Conservation (phyloP, 2,329 filamentous ascomycete genomes). For the Pyricularia sp. region DNA sequence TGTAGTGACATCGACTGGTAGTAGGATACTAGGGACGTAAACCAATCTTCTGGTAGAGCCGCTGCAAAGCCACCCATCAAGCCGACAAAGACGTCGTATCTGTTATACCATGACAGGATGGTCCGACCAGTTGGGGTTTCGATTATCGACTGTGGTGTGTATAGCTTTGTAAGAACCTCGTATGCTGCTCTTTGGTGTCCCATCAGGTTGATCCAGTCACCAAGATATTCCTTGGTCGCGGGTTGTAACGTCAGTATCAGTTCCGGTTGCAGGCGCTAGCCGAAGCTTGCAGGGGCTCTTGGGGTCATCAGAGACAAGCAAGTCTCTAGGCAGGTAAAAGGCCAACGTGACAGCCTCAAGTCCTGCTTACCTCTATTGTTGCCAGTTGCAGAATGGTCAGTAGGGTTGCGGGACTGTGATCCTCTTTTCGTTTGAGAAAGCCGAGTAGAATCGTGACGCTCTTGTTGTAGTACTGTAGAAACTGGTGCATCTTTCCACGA, state of each 20-base stretch:
- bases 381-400: slow-evolving; percentile 86
- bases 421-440: slow-evolving; percentile 61
- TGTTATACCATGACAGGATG: slow-evolving; percentile 79
- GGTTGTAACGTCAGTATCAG: slow-evolving; percentile 8
- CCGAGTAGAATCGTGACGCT: slow-evolving; percentile 70
- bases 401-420: slow-evolving; percentile 64
- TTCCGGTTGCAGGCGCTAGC: background rate
- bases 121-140: slow-evolving; percentile 61
- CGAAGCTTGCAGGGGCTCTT: background rate
- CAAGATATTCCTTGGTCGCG: slow-evolving; percentile 67
- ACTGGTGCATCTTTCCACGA: slow-evolving; percentile 66
- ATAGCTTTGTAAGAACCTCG: slow-evolving; percentile 68
- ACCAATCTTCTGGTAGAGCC: slow-evolving; percentile 70
- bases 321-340: too few species aligned
- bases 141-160: slow-evolving; percentile 66
- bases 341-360: slow-evolving; percentile 12
- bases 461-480: slow-evolving; percentile 83
- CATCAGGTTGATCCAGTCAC: slow-evolving; percentile 90
- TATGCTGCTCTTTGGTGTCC: slow-evolving; percentile 87
- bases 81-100: slow-evolving; percentile 78
- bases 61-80: slow-evolving; percentile 74
- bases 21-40: slow-evolving; percentile 52
- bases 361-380: slow-evolving; percentile 67
- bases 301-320: too few species aligned
- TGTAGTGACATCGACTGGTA: slow-evolving; percentile 48